Evolutionary conservation across 2,329 filamentous ascomycete species (phyloP), one percentile per base, ranked within the genome.

Genomic region (Pseudogymnoascus sp.): DNA sequence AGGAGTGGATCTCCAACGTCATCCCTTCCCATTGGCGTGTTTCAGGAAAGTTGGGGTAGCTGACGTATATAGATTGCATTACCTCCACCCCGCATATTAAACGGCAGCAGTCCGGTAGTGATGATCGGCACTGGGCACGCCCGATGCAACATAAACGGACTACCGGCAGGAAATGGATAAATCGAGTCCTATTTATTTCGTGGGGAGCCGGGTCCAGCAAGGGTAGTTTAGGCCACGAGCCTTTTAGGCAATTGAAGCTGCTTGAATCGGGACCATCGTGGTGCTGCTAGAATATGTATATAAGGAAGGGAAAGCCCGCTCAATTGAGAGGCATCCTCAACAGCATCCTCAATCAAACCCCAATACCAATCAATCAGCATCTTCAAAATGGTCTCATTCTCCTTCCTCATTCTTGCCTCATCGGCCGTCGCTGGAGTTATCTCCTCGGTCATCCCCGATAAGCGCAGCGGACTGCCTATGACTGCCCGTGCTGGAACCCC

Each of bases 401-500:
- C 63, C 7, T 66, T 66, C n/a, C 40, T 70, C 24, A 19, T 68
- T 35, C 24, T 67, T 38, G 62, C 43, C 16, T 50, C 61, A 37
- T 64, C 61, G 22, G 41, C 63, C 24, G 60, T 62, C 14, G 60
- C 50, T 19, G 59, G 56, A 10, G 64, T 64, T 26, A n/a, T 69
- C 16, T 64, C 64, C 61, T 62, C 43, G 3, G 14, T 33, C 31
- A 56, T 56, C 28, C 46, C 46, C 10, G 46, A 56, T 7, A 56
- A 56, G 26, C 46, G 46, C 28, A 56, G 46, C 26, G 46, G 46
- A 6, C 46, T 56, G n/a, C 26, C 46, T 19, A 56, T 56, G 46
- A 6, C 46, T 56, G 11, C 31, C 3, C 63, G 65, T 28, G 33
- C 19, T 33, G 46, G 76, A 33, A 81, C 81, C 28, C 71, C 76